phyloP scores from a whole-genome alignment of 805 yeast genomes.

The Metschnikowia lachancei region DNA sequence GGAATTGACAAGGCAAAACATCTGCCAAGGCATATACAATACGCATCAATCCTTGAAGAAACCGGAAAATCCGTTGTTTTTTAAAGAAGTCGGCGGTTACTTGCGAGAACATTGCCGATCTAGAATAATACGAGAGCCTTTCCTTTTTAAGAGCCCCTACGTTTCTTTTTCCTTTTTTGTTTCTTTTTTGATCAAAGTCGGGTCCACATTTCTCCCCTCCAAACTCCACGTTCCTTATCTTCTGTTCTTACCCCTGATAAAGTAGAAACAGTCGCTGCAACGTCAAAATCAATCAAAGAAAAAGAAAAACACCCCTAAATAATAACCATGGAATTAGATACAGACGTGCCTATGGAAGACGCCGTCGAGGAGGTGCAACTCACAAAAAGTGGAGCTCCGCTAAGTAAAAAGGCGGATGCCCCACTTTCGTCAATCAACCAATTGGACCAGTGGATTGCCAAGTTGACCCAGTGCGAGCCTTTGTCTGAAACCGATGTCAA shows the following conservation, averaged over 20 bases:
- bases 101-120: too few species aligned
- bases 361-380: constrained; percentile 50
- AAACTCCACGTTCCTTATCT: too few species aligned
- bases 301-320: background rate
- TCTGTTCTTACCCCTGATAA: too few species aligned
- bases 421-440: constrained; percentile 51
- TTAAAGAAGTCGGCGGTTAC: too few species aligned
- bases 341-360: constrained; percentile 84
- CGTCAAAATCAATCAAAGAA: background rate
- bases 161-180: background rate
- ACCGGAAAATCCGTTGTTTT: too few species aligned
- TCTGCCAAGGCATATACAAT: background rate
- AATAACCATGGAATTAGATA: constrained; percentile 64
- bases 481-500: constrained; percentile 77
- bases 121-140: too few species aligned
- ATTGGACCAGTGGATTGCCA: constrained; percentile 85
- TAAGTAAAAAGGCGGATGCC: constrained; percentile 36
- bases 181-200: background rate
- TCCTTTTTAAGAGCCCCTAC: too few species aligned
- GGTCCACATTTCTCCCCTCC: too few species aligned
- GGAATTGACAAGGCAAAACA: background rate
- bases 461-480: constrained; percentile 74
- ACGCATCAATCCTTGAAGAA: too few species aligned
- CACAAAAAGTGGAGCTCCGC: constrained; percentile 34
- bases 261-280: background rate